A percentile compares a stretch with the other conserved stretches of the same genome.
Conservation (phyloP, 1,284 basidiomycete species). For the Ceratobasidium sp. region DNA sequence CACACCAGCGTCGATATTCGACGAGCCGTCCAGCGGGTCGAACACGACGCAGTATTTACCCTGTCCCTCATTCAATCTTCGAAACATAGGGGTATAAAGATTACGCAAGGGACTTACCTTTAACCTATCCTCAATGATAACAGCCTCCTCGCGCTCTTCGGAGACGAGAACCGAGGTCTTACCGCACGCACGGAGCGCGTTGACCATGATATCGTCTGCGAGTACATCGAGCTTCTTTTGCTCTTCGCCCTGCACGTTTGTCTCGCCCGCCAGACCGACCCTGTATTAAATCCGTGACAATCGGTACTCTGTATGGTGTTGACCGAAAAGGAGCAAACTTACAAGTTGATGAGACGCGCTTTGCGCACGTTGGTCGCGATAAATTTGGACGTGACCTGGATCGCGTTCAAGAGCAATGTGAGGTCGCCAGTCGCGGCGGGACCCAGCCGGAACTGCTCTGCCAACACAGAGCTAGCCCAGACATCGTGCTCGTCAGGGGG, state of each 20-base stretch:
- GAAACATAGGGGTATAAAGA: conserved; percentile 50
- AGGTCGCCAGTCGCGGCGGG: conserved; percentile 90
- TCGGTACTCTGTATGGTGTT: background rate
- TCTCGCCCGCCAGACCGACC: conserved; percentile 94
- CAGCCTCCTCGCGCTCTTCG: conserved; percentile 93
- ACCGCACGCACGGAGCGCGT: conserved; percentile 90
- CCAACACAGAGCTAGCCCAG: conserved; percentile 79
- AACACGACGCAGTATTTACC: conserved; percentile 98
- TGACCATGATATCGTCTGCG: conserved; percentile 99
- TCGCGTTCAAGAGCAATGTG: conserved; percentile 93
- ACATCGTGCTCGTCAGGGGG: background rate
- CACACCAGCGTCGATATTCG: conserved; percentile 99
- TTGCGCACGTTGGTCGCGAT: conserved; percentile 98
- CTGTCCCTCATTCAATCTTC: conserved; percentile 45
- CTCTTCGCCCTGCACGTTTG: conserved; percentile 98
- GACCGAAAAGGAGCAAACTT: conserved; percentile 56
- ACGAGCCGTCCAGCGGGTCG: conserved; percentile 97
- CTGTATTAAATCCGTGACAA: conserved; percentile 60
- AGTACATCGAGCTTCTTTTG: conserved; percentile 99
- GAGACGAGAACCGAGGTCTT: conserved; percentile 97
- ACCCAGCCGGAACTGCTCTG: conserved; percentile 84
- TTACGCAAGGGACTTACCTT: conserved; percentile 56
- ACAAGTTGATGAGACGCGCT: conserved; percentile 98
- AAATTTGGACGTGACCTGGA: conserved; percentile 96
- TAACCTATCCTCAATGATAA: conserved; percentile 84